Conservation (phyloP, 345 rosid species). For the Eucalyptus tenuipes region DNA sequence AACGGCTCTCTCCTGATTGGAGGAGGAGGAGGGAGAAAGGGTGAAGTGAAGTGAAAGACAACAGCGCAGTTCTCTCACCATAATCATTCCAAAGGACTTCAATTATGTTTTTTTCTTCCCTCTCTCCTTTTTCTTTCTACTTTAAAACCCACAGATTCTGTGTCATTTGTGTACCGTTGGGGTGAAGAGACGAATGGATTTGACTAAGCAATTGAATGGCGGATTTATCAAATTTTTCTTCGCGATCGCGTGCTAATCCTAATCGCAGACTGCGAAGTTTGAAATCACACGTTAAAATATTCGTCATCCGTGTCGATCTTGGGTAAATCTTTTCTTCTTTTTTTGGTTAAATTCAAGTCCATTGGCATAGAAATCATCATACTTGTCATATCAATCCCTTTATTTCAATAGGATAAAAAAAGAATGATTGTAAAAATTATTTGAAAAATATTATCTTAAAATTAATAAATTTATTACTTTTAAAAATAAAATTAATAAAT, state of each 20-base stretch:
- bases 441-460: too few species aligned
- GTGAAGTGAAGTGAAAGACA: not conserved
- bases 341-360: not conserved
- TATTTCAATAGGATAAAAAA: not conserved
- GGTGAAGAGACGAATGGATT: not conserved
- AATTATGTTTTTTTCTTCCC: not conserved
- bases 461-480: too few species aligned
- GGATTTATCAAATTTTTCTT: not conserved
- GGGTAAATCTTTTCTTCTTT: accelerated
- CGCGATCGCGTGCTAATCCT: not conserved
- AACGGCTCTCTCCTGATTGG: not conserved
- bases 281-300: not conserved
- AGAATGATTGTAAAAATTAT: not conserved
- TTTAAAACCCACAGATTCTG: not conserved
- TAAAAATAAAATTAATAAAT: too few species aligned
- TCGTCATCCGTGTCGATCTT: not conserved
- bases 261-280: not conserved
- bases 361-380: accelerated
- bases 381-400: not conserved
- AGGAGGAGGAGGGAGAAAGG: not conserved
- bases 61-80: not conserved
- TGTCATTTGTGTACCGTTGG: not conserved
- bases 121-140: not conserved
- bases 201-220: not conserved
- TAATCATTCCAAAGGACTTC: not conserved